These are phyloP conservation scores for Ehretia macrophylla DNA, from an alignment of 257 asterid genomes.

Conservation along the genomic window DNA sequence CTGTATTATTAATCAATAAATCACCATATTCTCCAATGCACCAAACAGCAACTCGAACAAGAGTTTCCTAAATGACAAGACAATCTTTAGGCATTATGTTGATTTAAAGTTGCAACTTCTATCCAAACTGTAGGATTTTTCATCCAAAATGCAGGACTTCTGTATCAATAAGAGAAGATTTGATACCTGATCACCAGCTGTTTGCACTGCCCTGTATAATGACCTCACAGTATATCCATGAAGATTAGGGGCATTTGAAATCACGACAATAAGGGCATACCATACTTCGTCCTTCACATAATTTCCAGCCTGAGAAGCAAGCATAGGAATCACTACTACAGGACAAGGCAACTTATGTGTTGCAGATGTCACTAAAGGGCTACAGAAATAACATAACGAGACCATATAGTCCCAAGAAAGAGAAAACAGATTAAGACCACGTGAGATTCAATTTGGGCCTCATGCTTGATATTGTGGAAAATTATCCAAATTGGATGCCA, in stretches of 20 bases:
- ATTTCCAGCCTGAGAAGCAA: slow-evolving; percentile 75
- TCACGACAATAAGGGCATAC: slow-evolving; percentile 87
- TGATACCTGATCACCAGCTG: slow-evolving; percentile 74
- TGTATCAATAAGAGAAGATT: slow-evolving; percentile 6
- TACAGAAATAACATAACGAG: no score
- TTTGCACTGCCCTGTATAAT: slow-evolving; percentile 67
- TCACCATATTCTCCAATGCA: slow-evolving; percentile 99
- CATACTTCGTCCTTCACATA: slow-evolving; percentile 93
- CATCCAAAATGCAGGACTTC: slow-evolving; percentile 3
- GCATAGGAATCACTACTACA: slow-evolving; percentile 12
- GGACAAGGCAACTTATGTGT: slow-evolving; percentile 9
- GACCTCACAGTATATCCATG: slow-evolving; percentile 89
- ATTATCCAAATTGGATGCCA: no score
- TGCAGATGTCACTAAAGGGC: slow-evolving; percentile 12
- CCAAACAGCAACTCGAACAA: slow-evolving; percentile 96
- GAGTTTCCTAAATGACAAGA: slow-evolving; percentile 65
- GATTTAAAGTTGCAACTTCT: not conserved
- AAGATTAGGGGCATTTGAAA: slow-evolving; percentile 87
- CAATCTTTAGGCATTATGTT: slow-evolving; percentile 8
- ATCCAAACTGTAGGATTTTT: slow-evolving; percentile 8
- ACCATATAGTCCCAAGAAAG: no score
- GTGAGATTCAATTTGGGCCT: no score
- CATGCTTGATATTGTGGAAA: no score
- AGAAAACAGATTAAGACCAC: no score
- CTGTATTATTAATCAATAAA: slow-evolving; percentile 64